phyloP scores from a whole-genome alignment of 345 rosid genomes.

The Nephelium lappaceum region DNA sequence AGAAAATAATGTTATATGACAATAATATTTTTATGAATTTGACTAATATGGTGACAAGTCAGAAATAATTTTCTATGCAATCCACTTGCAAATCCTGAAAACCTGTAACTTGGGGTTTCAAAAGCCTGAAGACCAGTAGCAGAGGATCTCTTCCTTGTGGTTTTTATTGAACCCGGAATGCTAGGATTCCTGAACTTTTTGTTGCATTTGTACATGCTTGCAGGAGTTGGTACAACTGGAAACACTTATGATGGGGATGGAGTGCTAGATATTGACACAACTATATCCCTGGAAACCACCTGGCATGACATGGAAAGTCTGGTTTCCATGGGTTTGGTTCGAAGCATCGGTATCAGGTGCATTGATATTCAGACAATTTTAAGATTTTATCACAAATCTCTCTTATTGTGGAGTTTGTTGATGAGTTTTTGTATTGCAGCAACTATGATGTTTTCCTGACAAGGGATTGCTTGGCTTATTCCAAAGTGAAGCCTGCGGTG shows the following conservation, averaged over 20 bases:
- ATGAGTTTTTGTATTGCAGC: constrained; percentile 47
- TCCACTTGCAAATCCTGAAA: no score
- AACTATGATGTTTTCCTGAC: constrained; percentile 68
- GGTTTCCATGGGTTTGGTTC: constrained; percentile 79
- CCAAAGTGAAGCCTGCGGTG: constrained; percentile 61
- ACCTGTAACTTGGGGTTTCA: neutral
- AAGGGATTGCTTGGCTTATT: constrained; percentile 61
- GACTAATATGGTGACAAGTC: no score
- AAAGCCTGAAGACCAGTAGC: neutral
- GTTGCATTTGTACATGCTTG: constrained; percentile 12
- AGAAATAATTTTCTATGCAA: no score
- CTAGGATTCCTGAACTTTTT: neutral
- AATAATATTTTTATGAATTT: no score
- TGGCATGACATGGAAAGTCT: constrained; percentile 95
- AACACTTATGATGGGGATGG: constrained; percentile 82
- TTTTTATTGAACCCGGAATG: no score
- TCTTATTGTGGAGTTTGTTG: constrained; percentile 2
- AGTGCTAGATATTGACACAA: constrained; percentile 78
- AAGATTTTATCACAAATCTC: neutral
- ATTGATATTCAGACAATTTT: neutral
- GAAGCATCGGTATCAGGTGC: constrained; percentile 88
- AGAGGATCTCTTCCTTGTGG: no score
- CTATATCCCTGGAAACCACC: constrained; percentile 75
- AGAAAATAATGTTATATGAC: no score
- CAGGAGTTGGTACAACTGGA: constrained; percentile 74